Percentiles rank a stretch among this genome's conserved stretches.
phyloP scores from a whole-genome alignment of 306 rosid species.

The Delonix regia region DNA sequence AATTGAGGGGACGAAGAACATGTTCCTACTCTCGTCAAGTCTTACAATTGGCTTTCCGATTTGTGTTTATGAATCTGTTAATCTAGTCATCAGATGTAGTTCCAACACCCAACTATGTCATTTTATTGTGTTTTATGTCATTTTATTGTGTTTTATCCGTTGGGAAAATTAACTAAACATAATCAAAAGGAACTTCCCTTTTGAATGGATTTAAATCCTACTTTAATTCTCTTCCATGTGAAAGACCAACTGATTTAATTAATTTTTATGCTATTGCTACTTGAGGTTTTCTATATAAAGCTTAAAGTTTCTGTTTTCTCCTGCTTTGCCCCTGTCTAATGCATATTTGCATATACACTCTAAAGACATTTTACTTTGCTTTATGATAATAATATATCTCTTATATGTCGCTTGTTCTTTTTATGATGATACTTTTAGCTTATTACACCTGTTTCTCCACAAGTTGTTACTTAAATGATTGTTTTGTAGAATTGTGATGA shows the following conservation, averaged over 20 bases:
- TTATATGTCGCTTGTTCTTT: not conserved
- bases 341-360: not conserved
- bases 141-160: not conserved
- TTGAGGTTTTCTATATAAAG: not conserved
- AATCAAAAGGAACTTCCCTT: not conserved
- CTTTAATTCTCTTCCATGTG: not conserved
- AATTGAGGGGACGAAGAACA: not conserved
- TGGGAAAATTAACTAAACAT: not conserved
- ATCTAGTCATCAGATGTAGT: not conserved
- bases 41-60: not conserved
- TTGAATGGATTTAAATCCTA: not conserved
- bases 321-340: not conserved
- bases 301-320: not conserved
- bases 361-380: not conserved
- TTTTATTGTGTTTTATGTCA: no score
- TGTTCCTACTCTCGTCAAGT: no score
- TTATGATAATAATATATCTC: not conserved
- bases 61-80: not conserved
- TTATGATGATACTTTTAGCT: not conserved
- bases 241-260: not conserved
- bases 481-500: not conserved
- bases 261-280: not conserved
- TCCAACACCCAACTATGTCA: not conserved
- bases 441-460: not conserved
- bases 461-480: not conserved